A percentile compares a stretch with the other conserved stretches of the same genome.
phyloP scores from a whole-genome alignment of 192 early-diverging fungal genomes.

The Entophlyctis luteolus region DNA sequence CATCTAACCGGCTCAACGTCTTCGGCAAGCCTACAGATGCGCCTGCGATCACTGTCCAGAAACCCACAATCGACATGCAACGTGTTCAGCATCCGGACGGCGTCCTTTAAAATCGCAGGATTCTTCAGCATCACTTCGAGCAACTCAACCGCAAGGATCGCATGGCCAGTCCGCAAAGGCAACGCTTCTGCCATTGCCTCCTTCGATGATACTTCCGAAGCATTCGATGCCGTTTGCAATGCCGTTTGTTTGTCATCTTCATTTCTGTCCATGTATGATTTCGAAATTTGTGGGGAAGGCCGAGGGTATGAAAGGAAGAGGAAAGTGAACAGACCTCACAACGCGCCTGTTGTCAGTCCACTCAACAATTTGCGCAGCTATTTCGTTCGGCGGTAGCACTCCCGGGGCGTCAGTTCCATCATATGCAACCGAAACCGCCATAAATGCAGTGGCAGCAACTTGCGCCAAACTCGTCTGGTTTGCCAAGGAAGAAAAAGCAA shows the following conservation, averaged over 20 bases:
- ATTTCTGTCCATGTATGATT: not conserved
- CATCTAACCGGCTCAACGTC: constrained; percentile 7
- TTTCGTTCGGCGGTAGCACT: not conserved
- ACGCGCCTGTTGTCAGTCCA: constrained; percentile 22
- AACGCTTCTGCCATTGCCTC: not conserved
- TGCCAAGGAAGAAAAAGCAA: constrained; percentile 67
- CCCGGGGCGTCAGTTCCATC: not conserved
- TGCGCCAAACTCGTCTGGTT: constrained; percentile 66
- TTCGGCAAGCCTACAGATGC: constrained; percentile 6
- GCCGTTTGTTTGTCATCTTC: not conserved
- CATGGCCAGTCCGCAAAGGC: not conserved
- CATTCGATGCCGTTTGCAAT: no score
- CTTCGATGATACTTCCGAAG: not conserved
- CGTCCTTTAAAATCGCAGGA: constrained; percentile 11
- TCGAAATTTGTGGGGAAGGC: no score
- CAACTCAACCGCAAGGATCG: not conserved
- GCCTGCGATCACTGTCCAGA: not conserved
- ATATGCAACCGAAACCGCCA: not conserved
- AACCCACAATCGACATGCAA: not conserved
- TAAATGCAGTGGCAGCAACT: constrained; percentile 9
- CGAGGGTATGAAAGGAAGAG: no score
- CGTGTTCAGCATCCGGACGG: not conserved
- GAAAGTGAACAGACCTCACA: not conserved
- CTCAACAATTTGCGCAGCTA: constrained; percentile 8
- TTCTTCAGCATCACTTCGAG: constrained; percentile 3